Conservation (phyloP, 2,329 filamentous ascomycete genomes). For the Fusarium compactum region DNA sequence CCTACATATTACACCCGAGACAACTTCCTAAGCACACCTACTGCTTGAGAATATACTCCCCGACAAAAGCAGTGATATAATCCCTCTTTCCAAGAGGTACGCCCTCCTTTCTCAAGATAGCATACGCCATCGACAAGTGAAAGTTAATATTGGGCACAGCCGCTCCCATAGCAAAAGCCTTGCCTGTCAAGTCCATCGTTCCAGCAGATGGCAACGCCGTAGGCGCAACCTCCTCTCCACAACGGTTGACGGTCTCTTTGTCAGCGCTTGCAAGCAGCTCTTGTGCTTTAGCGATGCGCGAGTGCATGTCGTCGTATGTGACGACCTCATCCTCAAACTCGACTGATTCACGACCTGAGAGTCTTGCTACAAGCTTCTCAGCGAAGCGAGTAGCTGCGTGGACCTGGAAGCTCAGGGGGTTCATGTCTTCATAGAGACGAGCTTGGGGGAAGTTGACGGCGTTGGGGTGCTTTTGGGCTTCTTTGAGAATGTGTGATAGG, state of each 20-base stretch:
- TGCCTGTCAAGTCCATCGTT: conserved; percentile 40
- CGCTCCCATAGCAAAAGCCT: conserved; percentile 59
- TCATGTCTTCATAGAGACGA: conserved; percentile 55
- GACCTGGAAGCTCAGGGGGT: conserved; percentile 53
- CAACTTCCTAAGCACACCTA: not conserved
- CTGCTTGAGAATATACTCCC: conserved; percentile 35
- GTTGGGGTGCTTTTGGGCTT: conserved; percentile 49
- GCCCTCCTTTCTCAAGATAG: conserved; percentile 67
- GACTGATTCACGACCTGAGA: conserved; percentile 45
- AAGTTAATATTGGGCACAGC: conserved; percentile 71
- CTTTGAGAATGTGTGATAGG: conserved; percentile 47
- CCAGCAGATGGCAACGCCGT: conserved; percentile 39
- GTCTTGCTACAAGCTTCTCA: conserved; percentile 46
- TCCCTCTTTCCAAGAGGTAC: conserved; percentile 70
- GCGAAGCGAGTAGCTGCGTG: conserved; percentile 46
- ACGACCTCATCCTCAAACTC: conserved; percentile 45
- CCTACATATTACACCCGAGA: not conserved
- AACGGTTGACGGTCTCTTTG: conserved; percentile 47
- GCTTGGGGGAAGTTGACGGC: conserved; percentile 47
- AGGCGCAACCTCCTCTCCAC: conserved; percentile 43
- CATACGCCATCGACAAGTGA: conserved; percentile 69
- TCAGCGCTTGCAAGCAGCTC: conserved; percentile 48
- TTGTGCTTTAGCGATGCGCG: conserved; percentile 47
- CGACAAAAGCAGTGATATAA: conserved; percentile 54
- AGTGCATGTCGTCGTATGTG: conserved; percentile 50